phyloP scores from a whole-genome alignment of 2,329 filamentous ascomycete species.

The Aspergillus uvarum region DNA sequence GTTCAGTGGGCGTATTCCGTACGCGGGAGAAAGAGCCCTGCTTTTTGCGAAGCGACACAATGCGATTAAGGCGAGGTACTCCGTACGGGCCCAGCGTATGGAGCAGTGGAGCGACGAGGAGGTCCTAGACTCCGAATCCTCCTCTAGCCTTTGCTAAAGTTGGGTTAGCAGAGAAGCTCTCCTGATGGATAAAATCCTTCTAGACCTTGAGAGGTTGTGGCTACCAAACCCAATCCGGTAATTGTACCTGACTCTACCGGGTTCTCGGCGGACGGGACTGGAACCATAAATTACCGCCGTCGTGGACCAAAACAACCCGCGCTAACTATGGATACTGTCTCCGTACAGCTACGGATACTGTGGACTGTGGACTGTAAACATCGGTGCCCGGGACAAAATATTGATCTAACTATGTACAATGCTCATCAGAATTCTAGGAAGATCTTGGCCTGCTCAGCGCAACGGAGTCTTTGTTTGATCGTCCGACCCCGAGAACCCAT shows the following conservation, averaged over 20 bases:
- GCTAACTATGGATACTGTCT: not conserved
- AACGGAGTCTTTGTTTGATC: conserved; percentile 30
- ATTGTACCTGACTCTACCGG: conserved; percentile 11
- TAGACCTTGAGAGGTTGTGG: not conserved
- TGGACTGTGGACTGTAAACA: no score
- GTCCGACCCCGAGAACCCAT: conserved; percentile 32
- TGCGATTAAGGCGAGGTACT: not conserved
- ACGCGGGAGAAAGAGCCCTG: not conserved
- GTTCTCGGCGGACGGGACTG: conserved; percentile 6
- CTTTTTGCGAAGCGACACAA: not conserved
- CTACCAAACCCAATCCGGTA: conserved; percentile 5
- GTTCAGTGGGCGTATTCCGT: not conserved
- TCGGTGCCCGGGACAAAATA: not conserved
- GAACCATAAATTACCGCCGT: conserved; percentile 10
- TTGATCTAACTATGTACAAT: no score
- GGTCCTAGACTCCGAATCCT: no score
- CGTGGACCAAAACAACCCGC: not conserved
- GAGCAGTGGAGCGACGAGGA: not conserved
- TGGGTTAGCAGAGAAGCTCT: not conserved
- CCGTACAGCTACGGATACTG: not conserved
- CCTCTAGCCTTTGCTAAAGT: no score
- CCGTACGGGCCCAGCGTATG: not conserved
- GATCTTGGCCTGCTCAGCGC: conserved; percentile 15
- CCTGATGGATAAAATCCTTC: conserved; percentile 6
- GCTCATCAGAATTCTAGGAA: not conserved